Base-by-base conservation (phyloP, 352 stramenopile species). In the Phytophthora niederhauseri region DNA sequence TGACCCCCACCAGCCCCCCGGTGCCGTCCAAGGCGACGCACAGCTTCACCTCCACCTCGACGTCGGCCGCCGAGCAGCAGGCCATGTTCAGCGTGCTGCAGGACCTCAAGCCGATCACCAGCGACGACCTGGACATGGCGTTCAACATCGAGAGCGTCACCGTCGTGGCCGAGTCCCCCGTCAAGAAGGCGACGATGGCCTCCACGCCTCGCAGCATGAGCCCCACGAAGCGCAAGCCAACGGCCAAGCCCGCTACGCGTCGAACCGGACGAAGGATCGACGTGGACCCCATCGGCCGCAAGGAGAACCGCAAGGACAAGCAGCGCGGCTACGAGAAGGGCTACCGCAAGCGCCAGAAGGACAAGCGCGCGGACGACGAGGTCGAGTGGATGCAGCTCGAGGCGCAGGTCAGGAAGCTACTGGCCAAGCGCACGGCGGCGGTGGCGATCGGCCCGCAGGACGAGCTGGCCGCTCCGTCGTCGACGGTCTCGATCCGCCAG, bases 321-420 rank as follows among this genome's bases (percentile, higher is more conserved):
- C 73, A 80, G 61, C 73, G 70, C 3, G 60, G 62, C 20, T 80
- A 80, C 55, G 73, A 80, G 43, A 80, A 72, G 50, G 61, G 20
- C 55, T 80, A 80, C 60, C 73, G 73, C 17, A 61, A 38, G 30
- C 69, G 70, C 3, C 58, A 60, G 41, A 74, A 72, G 48, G 28
- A 28, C 14, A 66, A 48, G 43, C 61, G 63, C 7, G 30, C 14
- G 4, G 12, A 56, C 31, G 66, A 76, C 19, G 56, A 71, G 48
- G 54, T 38, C 15, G 61, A 75, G 50, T 73, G 54, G 61, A 56
- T 80, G 12, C n/a, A 64, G 17, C 57, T 80, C 12, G 72, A 80
- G 46, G 45, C 31, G 0, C 61, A 70, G 19, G 26, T 77, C 2
- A 69, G 72, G 2, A 36, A 57, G 7, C 38, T 77, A 30, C 52